Evolutionary conservation across 106 monocot genomes (phyloP), one percentile per base, ranked within the genome.

Genomic region (Allium fistulosum): DNA sequence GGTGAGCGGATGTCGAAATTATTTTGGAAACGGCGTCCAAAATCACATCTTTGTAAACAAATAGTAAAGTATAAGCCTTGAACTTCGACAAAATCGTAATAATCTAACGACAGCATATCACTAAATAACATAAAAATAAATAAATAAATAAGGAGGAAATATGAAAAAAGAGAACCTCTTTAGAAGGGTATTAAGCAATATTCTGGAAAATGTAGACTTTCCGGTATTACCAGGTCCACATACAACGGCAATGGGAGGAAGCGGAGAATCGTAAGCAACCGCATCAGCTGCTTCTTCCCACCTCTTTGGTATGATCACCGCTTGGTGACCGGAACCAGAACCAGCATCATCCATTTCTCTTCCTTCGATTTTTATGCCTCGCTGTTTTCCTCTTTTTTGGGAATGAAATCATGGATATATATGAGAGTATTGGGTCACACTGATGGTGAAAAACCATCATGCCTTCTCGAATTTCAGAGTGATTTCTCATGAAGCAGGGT

Each of bases 191-290:
- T 74, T 71, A 61, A 85, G 77, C 27, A 84, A 80, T 51, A 68
- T 7, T 2, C 84, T 76, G 26, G 80, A 77, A 78, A 85, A 85
- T 47, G 48, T 62, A 17, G 80, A 78, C 63, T 85, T 85, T 67
- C 78, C 84, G 69, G 66, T 67, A 58, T 84, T 77, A 2, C 65
- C 79, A 15, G 80, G 71, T 22, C 84, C 84, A 55, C 84, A 84
- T 10, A 84, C 66, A 4, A 77, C 56, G 7, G 69, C 67, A 11
- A 85, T 51, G 2, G 84, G 80, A n/a, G 80, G 84, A 22, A 59
- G 84, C 48, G 56, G 0, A 73, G 15, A 52, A 37, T 76, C 67
- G 47, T 63, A 69, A 27, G 80, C 71, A 10, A 85, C 72, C n/a
- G 73, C 22, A 6, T 81, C 74, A 7, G 80, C 80, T 11, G 63